phyloP scores from a whole-genome alignment of 2,329 filamentous ascomycete genomes.

The Sclerotinia minor region DNA sequence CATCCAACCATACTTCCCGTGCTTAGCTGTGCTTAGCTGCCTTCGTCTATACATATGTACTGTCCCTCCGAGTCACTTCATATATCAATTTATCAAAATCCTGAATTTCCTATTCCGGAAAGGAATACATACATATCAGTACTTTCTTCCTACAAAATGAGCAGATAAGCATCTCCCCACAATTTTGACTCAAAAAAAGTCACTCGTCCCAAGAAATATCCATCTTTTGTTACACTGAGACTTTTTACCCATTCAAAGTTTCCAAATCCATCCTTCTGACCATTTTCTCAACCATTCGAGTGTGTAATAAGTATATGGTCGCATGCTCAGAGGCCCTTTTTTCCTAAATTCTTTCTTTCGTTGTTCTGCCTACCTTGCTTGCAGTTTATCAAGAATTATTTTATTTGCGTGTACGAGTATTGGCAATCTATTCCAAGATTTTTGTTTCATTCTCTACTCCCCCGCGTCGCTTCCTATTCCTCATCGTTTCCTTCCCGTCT shows the following conservation, averaged over 20 bases:
- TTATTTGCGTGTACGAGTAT: neutral
- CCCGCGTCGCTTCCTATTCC: slow-evolving; percentile 6
- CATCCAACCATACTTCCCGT: slow-evolving; percentile 16
- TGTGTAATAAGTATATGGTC: neutral
- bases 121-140: slow-evolving; percentile 3
- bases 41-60: neutral
- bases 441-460: neutral
- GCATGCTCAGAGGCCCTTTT: neutral
- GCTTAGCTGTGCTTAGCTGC: neutral
- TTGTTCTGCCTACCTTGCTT: too few relatives aligned
- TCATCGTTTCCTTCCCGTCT: slow-evolving; percentile 11
- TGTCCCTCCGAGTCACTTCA: neutral
- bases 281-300: neutral
- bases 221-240: slow-evolving; percentile 17
- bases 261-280: slow-evolving; percentile 13
- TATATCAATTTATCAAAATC: slow-evolving; percentile 3
- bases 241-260: slow-evolving; percentile 1
- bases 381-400: neutral
- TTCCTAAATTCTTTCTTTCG: neutral
- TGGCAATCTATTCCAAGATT: neutral
- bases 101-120: slow-evolving; percentile 14
- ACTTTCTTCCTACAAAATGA: slow-evolving; percentile 8
- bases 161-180: slow-evolving; percentile 16
- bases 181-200: slow-evolving; percentile 21
- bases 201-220: slow-evolving; percentile 17